Conservation (phyloP, 176 grass and related monocot genomes). For the Oryza meyeriana region DNA sequence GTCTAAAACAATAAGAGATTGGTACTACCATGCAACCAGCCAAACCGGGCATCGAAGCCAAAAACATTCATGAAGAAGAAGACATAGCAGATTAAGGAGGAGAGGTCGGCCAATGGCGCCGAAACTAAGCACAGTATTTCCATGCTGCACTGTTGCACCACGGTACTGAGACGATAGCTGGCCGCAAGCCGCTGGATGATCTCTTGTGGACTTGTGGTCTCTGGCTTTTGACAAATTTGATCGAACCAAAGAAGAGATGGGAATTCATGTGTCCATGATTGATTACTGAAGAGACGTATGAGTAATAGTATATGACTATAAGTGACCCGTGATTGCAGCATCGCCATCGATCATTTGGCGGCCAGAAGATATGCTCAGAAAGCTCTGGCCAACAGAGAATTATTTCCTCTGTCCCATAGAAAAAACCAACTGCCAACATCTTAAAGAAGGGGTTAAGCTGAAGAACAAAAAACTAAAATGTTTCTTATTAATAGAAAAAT, state of each 20-base stretch:
- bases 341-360: neutral
- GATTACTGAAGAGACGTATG: neutral
- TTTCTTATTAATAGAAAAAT: too few species aligned
- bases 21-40: neutral
- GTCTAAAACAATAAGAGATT: neutral
- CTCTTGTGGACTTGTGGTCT: neutral
- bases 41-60: neutral
- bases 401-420: too few species aligned
- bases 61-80: conserved; percentile 28
- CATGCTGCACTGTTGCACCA: neutral
- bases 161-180: neutral
- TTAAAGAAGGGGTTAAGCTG: too few species aligned
- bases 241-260: neutral
- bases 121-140: neutral
- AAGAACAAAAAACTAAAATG: too few species aligned
- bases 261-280: neutral
- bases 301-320: neutral
- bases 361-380: neutral
- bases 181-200: neutral
- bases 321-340: neutral
- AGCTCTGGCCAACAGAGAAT: neutral
- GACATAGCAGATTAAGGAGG: neutral
- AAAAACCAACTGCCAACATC: too few species aligned
- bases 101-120: conserved; percentile 20
- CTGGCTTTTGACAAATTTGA: neutral